A percentile compares a stretch with the other conserved stretches of the same genome.
phyloP scores from a whole-genome alignment of 441 rosid species.

The Sinapis alba region DNA sequence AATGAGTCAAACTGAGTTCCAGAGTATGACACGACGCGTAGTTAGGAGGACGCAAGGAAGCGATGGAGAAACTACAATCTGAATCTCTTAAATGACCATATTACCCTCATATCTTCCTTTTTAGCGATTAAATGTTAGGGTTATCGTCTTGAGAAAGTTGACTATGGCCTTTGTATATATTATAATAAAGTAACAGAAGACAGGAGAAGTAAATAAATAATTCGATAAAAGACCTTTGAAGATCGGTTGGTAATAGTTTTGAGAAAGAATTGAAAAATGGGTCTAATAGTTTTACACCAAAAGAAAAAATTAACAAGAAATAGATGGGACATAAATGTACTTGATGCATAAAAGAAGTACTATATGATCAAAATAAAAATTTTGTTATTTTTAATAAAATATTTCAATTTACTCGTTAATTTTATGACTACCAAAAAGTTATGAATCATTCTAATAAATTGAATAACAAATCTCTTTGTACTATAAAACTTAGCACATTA shows the following conservation, averaged over 20 bases:
- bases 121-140: background rate
- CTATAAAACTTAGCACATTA: background rate
- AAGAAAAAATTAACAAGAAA: background rate
- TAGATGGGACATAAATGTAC: conserved; percentile 13
- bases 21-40: conserved; percentile 29
- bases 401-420: background rate
- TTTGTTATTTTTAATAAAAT: background rate
- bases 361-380: background rate
- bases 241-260: conserved; percentile 35
- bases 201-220: conserved; percentile 30
- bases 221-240: conserved; percentile 16
- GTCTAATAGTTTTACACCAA: background rate
- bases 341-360: background rate
- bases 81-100: background rate
- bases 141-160: conserved; percentile 16
- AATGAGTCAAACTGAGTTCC: conserved; percentile 25
- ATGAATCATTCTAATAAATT: background rate
- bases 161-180: background rate
- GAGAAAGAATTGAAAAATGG: background rate
- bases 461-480: background rate
- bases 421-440: background rate
- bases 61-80: background rate
- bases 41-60: conserved; percentile 23
- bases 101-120: conserved; percentile 10
- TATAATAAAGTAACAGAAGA: background rate